Percentiles rank a stretch among this genome's conserved stretches.
Conservation (phyloP, 176 grass and related monocot species). For the Rhipidocladum racemiflorum region DNA sequence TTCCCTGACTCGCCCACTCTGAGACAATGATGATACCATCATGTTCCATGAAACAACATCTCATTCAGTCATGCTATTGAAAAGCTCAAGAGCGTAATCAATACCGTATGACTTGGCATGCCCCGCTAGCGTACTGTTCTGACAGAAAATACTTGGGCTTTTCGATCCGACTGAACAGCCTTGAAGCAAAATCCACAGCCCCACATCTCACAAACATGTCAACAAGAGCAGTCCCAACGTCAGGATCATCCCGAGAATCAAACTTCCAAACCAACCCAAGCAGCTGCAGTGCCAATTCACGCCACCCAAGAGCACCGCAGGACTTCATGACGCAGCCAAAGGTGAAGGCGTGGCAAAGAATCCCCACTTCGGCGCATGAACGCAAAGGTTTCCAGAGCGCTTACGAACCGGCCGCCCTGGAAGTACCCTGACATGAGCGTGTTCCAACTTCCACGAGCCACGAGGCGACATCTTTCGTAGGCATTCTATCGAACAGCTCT, state of each 20-base stretch:
- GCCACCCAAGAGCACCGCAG: conserved; percentile 55
- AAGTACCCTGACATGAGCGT: conserved; percentile 78
- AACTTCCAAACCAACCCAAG: conserved; percentile 70
- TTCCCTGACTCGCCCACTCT: conserved; percentile 47
- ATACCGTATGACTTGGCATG: conserved; percentile 54
- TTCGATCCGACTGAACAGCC: conserved; percentile 48
- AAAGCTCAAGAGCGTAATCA: conserved; percentile 57
- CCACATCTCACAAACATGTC: conserved; percentile 89
- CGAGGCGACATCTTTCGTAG: conserved; percentile 52
- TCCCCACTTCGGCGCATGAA: conserved; percentile 43
- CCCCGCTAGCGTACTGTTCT: conserved; percentile 71
- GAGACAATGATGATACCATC: conserved; percentile 69
- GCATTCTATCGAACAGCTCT: conserved; percentile 86
- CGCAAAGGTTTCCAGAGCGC: conserved; percentile 44
- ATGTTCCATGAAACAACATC: conserved; percentile 93
- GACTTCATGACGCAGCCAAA: conserved; percentile 65
- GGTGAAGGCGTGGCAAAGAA: conserved; percentile 60
- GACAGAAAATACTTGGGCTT: conserved; percentile 62
- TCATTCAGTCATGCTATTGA: conserved; percentile 67
- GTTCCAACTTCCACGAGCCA: no score
- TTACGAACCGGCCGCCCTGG: conserved; percentile 34
- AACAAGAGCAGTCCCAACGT: conserved; percentile 54
- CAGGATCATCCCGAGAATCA: conserved; percentile 47
- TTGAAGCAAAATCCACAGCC: conserved; percentile 48
- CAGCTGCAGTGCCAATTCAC: conserved; percentile 53